Evolutionary conservation across 768 basidiomycete genomes (phyloP).

Genomic region (Xerocomus potaroensis): DNA sequence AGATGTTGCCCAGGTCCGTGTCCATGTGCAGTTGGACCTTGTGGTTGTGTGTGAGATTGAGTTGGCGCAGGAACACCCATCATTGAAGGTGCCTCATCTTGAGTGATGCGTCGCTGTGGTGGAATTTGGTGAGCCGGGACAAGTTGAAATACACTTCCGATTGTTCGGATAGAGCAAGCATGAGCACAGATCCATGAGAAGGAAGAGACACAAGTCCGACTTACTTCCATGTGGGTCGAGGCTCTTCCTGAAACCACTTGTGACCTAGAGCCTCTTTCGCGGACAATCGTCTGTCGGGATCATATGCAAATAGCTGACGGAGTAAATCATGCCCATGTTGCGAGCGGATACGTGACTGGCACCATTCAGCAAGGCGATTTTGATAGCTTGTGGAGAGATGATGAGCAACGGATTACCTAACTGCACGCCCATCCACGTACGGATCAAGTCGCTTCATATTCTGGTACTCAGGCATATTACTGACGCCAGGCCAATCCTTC

Average conservation of each 20-base stretch:
- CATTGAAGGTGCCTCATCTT: slow-evolving; percentile 90
- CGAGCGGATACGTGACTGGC: slow-evolving; percentile 54
- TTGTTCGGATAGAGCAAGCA: background rate
- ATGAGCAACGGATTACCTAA: slow-evolving; percentile 1
- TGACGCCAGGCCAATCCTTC: slow-evolving; percentile 81
- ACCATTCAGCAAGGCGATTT: slow-evolving; percentile 75
- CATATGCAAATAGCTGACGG: slow-evolving; percentile 81
- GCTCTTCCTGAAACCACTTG: slow-evolving; percentile 91
- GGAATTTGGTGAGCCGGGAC: slow-evolving; percentile 65
- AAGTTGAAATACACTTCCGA: slow-evolving; percentile 66
- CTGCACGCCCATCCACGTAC: slow-evolving; percentile 37
- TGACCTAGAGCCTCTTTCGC: slow-evolving; percentile 80
- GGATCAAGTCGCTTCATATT: slow-evolving; percentile 76
- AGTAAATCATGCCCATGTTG: slow-evolving; percentile 77
- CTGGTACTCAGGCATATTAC: slow-evolving; percentile 84
- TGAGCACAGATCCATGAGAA: slow-evolving; percentile 3
- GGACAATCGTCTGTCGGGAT: slow-evolving; percentile 82
- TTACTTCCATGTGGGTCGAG: slow-evolving; percentile 80
- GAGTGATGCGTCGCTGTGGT: slow-evolving; percentile 83
- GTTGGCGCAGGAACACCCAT: slow-evolving; percentile 57
- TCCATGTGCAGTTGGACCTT: slow-evolving; percentile 40
- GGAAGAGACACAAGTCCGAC: slow-evolving; percentile 26
- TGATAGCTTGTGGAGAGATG: slow-evolving; percentile 41
- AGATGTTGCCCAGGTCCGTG: slow-evolving; percentile 45
- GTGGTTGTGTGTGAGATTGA: slow-evolving; percentile 38